Evolutionary conservation across 352 stramenopile genomes (phyloP), one percentile per base, ranked within the genome.

Genomic region (Globisporangium perplexum): DNA sequence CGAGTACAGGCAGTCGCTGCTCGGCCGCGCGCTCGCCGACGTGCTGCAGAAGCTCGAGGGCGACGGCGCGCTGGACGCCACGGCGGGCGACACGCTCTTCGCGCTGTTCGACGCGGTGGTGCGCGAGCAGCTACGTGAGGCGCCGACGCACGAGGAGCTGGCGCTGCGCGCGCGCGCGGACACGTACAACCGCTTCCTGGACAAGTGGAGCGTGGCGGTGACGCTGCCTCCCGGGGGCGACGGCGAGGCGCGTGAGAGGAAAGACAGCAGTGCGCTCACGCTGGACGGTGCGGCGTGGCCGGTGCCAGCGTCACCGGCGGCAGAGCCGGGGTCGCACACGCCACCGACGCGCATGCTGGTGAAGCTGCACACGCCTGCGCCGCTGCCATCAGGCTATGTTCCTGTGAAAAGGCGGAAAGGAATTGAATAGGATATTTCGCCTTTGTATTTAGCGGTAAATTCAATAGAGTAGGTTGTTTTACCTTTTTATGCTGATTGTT

Each of bases 171-270:
- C 64, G 7, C 53, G 53, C 7, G 55, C 81, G n/a, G 63, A 65
- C 20, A 69, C 76, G 0, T 90, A 88, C 50, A 90, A 90, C 57
- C 64, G 76, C 10, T 90, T 76, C 50, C 63, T 83, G 65, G 70
- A 83, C 50, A 69, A 79, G 55, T 90, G 79, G 79, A 88, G 60
- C 17, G 23, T 90, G 11, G 62, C 81, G 20, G 70, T 60, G 11
- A 45, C 47, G 7, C 47, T 83, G 11, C 36, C 33, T 10, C 33
- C 33, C 12, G 33, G 33, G 12, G 5, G 26, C 26, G 26, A 42
- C 14, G n/a, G 36, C 5, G 20, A 46, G 7, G 1, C 4, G 18
- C 7, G 22, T 6, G 41, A 28, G 41, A 5, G 22, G 7, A 48
- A 56, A 1, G 45, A 56, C 4, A 52, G 52, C 35, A 45, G 33